A percentile compares a stretch with the other conserved stretches of the same genome.
Evolutionary conservation across 768 basidiomycete species (phyloP).

Genomic region (Cystobasidium ongulense): DNA sequence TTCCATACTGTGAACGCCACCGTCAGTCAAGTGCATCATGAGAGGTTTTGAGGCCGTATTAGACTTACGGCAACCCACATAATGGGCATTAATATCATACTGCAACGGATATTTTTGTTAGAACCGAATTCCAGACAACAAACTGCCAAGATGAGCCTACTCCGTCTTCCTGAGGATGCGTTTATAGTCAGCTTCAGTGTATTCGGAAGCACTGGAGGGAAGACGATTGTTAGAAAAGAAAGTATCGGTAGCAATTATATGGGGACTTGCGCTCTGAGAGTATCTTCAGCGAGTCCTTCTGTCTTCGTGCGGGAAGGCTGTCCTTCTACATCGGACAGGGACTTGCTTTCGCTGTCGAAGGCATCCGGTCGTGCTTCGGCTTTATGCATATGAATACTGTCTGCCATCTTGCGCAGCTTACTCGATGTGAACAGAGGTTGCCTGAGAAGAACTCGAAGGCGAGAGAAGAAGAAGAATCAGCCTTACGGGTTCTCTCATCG

Average conservation of each 20-base stretch:
- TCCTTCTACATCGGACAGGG: not conserved
- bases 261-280: not conserved
- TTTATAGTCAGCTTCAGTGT: not conserved
- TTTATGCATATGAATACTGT: not conserved
- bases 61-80: constrained; percentile 8
- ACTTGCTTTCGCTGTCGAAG: not conserved
- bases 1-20: not conserved
- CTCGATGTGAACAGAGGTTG: not conserved
- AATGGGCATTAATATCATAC: not conserved
- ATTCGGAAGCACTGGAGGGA: not conserved
- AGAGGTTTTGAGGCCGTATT: too few species aligned
- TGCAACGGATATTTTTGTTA: not conserved
- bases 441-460: not conserved
- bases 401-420: not conserved
- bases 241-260: not conserved
- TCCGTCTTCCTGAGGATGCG: not conserved
- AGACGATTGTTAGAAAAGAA: not conserved
- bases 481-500: not conserved
- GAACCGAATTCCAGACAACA: not conserved
- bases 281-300: not conserved
- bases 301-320: not conserved
- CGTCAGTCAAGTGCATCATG: not conserved
- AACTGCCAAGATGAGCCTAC: not conserved
- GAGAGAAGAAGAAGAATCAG: not conserved
- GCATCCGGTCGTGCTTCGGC: not conserved